These are phyloP conservation scores for Malus sieversii DNA, from an alignment of 306 rosid species.

Conservation along the genomic window DNA sequence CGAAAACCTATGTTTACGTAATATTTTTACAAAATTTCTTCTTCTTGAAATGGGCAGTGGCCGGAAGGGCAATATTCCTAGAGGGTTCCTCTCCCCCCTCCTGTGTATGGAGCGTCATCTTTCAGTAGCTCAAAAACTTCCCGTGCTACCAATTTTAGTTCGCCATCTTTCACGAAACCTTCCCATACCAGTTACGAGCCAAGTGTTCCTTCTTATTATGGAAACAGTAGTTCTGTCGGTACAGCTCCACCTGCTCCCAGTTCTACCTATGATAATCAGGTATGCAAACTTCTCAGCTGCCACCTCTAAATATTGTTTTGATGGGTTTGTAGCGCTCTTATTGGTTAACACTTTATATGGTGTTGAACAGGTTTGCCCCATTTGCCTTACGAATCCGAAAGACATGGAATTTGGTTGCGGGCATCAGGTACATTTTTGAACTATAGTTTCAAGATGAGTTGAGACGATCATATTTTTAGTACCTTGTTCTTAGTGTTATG, in stretches of 20 bases:
- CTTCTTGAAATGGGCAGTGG: slow-evolving; percentile 29
- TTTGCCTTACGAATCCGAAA: slow-evolving; percentile 68
- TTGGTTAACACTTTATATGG: slow-evolving; percentile 13
- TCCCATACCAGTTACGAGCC: slow-evolving; percentile 40
- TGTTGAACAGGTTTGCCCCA: slow-evolving; percentile 67
- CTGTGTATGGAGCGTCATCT: slow-evolving; percentile 44
- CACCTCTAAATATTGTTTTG: not conserved
- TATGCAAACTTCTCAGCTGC: slow-evolving; percentile 11
- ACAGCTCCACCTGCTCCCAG: slow-evolving; percentile 54
- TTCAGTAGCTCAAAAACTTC: slow-evolving; percentile 41
- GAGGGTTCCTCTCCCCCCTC: slow-evolving; percentile 83
- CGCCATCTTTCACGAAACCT: slow-evolving; percentile 45
- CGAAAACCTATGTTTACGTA: not conserved
- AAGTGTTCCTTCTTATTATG: slow-evolving; percentile 46
- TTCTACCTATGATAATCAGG: slow-evolving; percentile 65
- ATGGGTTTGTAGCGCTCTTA: not conserved
- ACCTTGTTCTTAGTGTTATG: not conserved
- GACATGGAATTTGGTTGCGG: slow-evolving; percentile 76
- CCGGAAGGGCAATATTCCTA: slow-evolving; percentile 41
- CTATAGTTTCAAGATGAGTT: not conserved
- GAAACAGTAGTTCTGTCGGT: slow-evolving; percentile 17
- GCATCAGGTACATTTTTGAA: slow-evolving; percentile 59
- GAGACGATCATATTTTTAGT: not conserved
- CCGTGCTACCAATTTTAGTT: slow-evolving; percentile 20
- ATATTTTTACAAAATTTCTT: not conserved